Base-by-base conservation (phyloP, 2,329 filamentous ascomycete species). In the Fusarium odoratissimum region DNA sequence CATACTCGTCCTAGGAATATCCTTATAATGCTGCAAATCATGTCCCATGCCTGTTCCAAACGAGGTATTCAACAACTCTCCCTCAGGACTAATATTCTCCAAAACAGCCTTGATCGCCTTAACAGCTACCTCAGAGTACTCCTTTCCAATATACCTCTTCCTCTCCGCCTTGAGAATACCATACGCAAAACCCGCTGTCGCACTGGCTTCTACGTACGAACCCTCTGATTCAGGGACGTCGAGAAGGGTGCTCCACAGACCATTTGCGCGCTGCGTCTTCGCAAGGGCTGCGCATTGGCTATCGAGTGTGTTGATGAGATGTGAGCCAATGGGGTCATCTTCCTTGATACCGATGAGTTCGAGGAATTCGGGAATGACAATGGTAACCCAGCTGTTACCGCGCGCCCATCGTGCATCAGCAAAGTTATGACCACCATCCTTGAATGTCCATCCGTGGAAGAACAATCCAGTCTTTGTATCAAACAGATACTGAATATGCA, bases 381-480 rank as follows among this genome's bases (percentile, higher is more conserved):
- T 95, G 1, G 93, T 95, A 51, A 95, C 79, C 93, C 93, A 95
- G 69, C 86, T 87, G 78, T 93, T 93, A 23, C 89, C 88, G 31
- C 89, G 81, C 2, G 87, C 89, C 89, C 89, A 91, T 13, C 86
- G 79, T 1, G 88, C 89, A 54, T 83, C 79, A 1, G 89, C 89
- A 73, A 90, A 90, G 79, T 90, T 89, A 79, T 90, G 88, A 1
- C 90, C 91, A 13, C 88, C 88, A 3, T 90, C 87, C 54, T 91
- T 87, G 75, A 94, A 95, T 14, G 91, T 91, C 93, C 93, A 95
- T 33, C 93, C 93, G 80, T 95, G 93, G 84, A 92, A 95, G 81
- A 93, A 95, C 1, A 95, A 84, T 0, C 93, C 93, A 0, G 92
- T 90, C 64, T 86, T 86, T 11, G 89, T 86, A 79, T 95, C 93